A percentile compares a stretch with the other conserved stretches of the same genome.
Conservation (phyloP, 208 protist genomes). For the Entamoeba invadens region DNA sequence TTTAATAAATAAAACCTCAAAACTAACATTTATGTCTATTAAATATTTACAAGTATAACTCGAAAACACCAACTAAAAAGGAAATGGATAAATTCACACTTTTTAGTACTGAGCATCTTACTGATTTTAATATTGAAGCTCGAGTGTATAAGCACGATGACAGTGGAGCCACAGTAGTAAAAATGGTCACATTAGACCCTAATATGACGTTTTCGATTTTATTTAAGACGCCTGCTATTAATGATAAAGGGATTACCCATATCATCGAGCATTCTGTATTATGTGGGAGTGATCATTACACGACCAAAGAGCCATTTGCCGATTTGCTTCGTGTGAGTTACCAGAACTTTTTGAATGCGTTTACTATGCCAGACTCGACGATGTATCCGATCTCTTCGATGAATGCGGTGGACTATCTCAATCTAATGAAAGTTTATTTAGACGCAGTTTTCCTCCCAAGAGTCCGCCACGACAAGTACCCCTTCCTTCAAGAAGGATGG, state of each 20-base stretch:
- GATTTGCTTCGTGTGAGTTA: slow-evolving; percentile 30
- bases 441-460: slow-evolving; percentile 29
- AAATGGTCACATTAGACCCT: not conserved
- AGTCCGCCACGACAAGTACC: slow-evolving; percentile 6
- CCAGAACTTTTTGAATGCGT: slow-evolving; percentile 38
- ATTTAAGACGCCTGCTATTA: slow-evolving; percentile 23
- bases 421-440: slow-evolving; percentile 37
- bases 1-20: too few relatives aligned
- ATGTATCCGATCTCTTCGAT: slow-evolving; percentile 24
- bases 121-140: too few relatives aligned
- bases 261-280: slow-evolving; percentile 36
- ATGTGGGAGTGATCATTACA: slow-evolving; percentile 25
- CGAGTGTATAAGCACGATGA: not conserved
- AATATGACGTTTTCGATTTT: not conserved
- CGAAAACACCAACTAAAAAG: too few relatives aligned
- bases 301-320: slow-evolving; percentile 28
- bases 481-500: not conserved
- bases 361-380: slow-evolving; percentile 33
- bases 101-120: too few relatives aligned
- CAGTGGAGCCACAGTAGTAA: not conserved
- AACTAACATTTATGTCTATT: too few relatives aligned
- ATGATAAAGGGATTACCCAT: slow-evolving; percentile 27
- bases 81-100: too few relatives aligned
- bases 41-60: too few relatives aligned
- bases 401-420: slow-evolving; percentile 35